Conservation (phyloP, 257 asterid species). For the Scutellaria galericulata region DNA sequence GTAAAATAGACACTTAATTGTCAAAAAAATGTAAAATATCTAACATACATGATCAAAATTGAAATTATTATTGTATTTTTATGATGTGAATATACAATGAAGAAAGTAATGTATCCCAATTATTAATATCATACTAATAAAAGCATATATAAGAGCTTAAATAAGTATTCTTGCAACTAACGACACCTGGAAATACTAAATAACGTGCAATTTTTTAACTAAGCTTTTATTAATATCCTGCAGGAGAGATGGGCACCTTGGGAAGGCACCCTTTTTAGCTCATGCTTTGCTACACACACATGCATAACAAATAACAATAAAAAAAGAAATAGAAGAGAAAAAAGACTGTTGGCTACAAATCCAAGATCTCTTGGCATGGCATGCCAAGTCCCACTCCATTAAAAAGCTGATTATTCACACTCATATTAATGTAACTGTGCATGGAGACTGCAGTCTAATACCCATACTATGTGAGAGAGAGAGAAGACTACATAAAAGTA, state of each 20-base stretch:
- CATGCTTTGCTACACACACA: constrained; percentile 33
- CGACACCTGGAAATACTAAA: background rate
- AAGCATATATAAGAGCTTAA: no score
- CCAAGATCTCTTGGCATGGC: constrained; percentile 49
- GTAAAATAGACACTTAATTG: no score
- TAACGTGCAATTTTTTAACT: background rate
- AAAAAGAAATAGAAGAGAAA: background rate
- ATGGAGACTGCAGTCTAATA: constrained; percentile 33
- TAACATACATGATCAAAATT: no score
- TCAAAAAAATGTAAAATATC: no score
- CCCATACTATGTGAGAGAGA: background rate
- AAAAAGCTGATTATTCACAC: constrained; percentile 20
- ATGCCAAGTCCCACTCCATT: constrained; percentile 34
- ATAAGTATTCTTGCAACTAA: no score
- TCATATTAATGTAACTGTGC: constrained; percentile 26
- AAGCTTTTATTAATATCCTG: background rate
- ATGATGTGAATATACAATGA: no score
- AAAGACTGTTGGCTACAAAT: constrained; percentile 26
- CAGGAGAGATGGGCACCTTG: constrained; percentile 33
- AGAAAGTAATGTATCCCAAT: no score
- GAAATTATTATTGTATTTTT: no score
- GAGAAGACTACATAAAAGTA: background rate
- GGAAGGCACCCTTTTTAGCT: constrained; percentile 39
- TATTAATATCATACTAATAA: no score
- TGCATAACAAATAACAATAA: background rate